phyloP scores from a whole-genome alignment of 2,329 filamentous ascomycete genomes.

The Cladosporium sp. region DNA sequence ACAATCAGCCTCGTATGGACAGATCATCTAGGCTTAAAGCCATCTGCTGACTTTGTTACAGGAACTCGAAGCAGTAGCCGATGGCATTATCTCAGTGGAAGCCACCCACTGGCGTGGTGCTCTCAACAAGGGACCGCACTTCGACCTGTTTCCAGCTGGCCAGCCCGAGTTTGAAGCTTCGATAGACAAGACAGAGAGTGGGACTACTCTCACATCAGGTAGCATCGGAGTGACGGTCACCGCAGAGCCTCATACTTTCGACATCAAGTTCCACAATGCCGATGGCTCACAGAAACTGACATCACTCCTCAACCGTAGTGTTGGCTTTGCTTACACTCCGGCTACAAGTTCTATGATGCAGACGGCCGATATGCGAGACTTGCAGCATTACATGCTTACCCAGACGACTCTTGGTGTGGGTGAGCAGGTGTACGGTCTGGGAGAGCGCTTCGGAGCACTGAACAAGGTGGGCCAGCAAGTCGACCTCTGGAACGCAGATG shows the following conservation, averaged over 20 bases:
- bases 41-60: constrained; percentile 4
- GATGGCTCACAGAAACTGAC: constrained; percentile 55
- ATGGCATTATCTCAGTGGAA: constrained; percentile 62
- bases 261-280: constrained; percentile 56
- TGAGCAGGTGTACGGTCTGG: constrained; percentile 72
- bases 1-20: constrained; percentile 53
- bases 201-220: constrained; percentile 55
- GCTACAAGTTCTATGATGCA: constrained; percentile 54
- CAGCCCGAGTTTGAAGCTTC: constrained; percentile 44
- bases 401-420: constrained; percentile 50
- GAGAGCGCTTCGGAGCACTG: constrained; percentile 74
- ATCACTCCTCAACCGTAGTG: constrained; percentile 55
- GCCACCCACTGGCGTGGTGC: constrained; percentile 60
- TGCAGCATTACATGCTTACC: constrained; percentile 48
- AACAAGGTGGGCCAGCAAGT: constrained; percentile 74
- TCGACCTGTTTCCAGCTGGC: constrained; percentile 58
- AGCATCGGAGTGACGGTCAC: constrained; percentile 55
- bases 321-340: constrained; percentile 59
- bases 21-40: constrained; percentile 18
- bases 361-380: constrained; percentile 51
- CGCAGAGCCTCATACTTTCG: constrained; percentile 52
- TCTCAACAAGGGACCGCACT: constrained; percentile 54
- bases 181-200: constrained; percentile 45
- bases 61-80: constrained; percentile 58
- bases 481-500: constrained; percentile 62